phyloP scores from a whole-genome alignment of 805 yeast genomes.

The Kluyveromyces siamensis region DNA sequence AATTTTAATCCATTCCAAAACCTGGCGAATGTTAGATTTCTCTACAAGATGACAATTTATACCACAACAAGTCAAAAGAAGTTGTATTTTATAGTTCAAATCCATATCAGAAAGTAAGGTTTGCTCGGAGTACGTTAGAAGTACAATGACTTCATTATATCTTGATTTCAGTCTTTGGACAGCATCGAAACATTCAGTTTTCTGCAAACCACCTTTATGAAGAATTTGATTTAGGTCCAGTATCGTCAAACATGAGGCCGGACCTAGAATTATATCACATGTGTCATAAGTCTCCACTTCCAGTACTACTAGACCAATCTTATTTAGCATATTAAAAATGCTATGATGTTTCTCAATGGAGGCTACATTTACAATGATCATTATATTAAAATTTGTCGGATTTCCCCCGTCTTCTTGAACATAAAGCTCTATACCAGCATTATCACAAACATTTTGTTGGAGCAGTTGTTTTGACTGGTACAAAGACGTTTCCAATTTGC shows the following conservation, averaged over 20 bases:
- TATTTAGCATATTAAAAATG: neutral
- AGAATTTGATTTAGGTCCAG: neutral
- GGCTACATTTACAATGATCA: neutral
- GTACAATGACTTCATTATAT: neutral
- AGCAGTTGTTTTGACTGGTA: neutral
- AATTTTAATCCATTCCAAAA: neutral
- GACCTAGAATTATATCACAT: neutral
- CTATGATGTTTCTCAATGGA: neutral
- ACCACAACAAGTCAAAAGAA: neutral
- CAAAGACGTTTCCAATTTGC: neutral
- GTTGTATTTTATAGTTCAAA: neutral
- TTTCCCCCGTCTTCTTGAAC: neutral
- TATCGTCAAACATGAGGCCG: neutral
- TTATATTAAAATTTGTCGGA: neutral
- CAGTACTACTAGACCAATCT: neutral
- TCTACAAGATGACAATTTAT: neutral
- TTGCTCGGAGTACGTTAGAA: neutral
- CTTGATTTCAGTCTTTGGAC: neutral
- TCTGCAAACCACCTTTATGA: neutral
- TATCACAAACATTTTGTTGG: neutral
- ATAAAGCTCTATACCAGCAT: neutral
- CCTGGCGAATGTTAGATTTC: neutral
- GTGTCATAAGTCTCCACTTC: neutral
- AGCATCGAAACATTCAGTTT: neutral
- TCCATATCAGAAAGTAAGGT: neutral